Percentiles rank a stretch among this genome's conserved stretches.
phyloP scores from a whole-genome alignment of 2,329 filamentous ascomycete species.

The Cladosporium sp. region DNA sequence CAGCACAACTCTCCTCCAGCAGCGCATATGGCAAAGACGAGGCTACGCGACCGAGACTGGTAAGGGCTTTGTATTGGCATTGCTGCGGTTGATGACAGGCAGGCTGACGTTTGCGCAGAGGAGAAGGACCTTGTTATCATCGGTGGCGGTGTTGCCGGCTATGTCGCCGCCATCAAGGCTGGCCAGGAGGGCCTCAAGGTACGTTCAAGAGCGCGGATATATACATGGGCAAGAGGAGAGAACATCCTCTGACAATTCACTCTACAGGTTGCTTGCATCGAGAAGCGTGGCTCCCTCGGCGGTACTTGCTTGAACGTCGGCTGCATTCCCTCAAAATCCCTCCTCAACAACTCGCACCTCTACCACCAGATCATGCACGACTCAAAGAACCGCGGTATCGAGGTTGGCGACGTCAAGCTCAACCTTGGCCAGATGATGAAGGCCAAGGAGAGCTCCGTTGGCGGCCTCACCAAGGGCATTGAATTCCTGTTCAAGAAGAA shows the following conservation, averaged over 20 bases:
- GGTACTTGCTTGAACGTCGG: conserved; percentile 68
- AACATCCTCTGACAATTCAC: background rate
- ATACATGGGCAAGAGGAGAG: background rate
- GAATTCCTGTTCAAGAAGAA: conserved; percentile 99
- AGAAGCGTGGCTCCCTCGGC: conserved; percentile 93
- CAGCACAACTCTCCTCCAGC: conserved; percentile 51
- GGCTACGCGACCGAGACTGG: conserved; percentile 59
- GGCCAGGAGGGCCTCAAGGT: conserved; percentile 97
- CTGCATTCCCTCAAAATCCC: conserved; percentile 98
- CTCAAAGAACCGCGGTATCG: conserved; percentile 94
- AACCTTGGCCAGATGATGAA: conserved; percentile 97
- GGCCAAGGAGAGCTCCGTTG: conserved; percentile 91
- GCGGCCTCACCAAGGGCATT: conserved; percentile 89
- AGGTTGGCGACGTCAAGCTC: conserved; percentile 94
- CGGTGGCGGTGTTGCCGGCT: conserved; percentile 95
- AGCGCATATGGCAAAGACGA: conserved; percentile 57
- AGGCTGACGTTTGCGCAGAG: conserved; percentile 57
- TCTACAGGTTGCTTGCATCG: conserved; percentile 85
- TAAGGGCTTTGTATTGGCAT: conserved; percentile 30
- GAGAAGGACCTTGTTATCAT: conserved; percentile 98
- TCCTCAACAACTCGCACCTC: conserved; percentile 98
- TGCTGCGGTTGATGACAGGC: conserved; percentile 3
- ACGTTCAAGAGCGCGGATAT: conserved; percentile 26
- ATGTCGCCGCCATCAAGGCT: conserved; percentile 98
- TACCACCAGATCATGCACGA: conserved; percentile 98